These are phyloP conservation scores for Neurospora hispaniola DNA, from an alignment of 495 filamentous ascomycete species.

Conservation along the genomic window DNA sequence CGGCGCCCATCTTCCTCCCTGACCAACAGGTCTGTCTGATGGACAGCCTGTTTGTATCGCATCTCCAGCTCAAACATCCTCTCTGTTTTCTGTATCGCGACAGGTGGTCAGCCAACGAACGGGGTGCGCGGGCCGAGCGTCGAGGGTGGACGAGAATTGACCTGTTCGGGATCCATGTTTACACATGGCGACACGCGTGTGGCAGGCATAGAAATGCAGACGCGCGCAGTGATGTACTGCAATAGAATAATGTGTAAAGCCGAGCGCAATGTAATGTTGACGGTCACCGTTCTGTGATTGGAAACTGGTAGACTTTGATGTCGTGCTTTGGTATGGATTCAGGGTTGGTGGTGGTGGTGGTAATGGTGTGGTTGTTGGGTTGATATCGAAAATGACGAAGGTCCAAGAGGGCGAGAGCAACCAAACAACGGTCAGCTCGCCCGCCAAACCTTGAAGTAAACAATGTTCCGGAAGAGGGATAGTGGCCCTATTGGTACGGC, in stretches of 20 bases:
- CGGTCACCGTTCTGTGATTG: not conserved
- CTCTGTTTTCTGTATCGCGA: conserved; percentile 19
- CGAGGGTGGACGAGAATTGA: conserved; percentile 4
- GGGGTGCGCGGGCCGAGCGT: not conserved
- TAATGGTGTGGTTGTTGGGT: not conserved
- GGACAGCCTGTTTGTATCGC: conserved; percentile 50
- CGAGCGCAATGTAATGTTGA: not conserved
- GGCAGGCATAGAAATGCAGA: conserved; percentile 16
- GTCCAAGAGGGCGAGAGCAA: not conserved
- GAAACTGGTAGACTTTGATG: not conserved
- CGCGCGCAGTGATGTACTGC: not conserved
- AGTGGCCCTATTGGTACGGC: not conserved
- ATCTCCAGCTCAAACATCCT: conserved; percentile 46
- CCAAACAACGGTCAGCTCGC: not conserved
- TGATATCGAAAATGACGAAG: not conserved
- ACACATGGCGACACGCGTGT: conserved; percentile 27
- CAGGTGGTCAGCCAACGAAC: conserved; percentile 5
- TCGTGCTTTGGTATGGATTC: not conserved
- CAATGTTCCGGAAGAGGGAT: conserved; percentile 21
- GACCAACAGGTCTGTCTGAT: conserved; percentile 46
- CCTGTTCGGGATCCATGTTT: conserved; percentile 33
- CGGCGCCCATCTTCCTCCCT: conserved; percentile 60
- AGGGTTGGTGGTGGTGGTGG: not conserved
- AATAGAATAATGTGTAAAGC: not conserved
- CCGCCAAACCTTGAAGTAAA: conserved; percentile 18